phyloP scores from a whole-genome alignment of 306 rosid genomes.

The Acacia acuminata region DNA sequence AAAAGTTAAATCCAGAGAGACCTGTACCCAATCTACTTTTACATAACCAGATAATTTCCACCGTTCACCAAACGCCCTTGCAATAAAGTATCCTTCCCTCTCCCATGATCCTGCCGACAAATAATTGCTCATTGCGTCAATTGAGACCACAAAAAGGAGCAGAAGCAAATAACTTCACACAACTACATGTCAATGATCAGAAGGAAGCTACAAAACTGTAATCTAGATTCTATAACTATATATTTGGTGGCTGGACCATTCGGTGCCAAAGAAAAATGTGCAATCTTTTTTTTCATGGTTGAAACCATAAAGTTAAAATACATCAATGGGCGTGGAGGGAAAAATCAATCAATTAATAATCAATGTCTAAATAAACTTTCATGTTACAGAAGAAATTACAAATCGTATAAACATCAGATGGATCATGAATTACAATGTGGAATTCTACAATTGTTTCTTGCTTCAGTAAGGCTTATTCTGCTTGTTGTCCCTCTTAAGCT shows the following conservation, averaged over 20 bases:
- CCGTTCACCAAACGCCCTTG: not conserved
- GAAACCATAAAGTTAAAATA: conserved; percentile 48
- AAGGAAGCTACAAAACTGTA: not conserved
- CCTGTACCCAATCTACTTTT: too few species aligned
- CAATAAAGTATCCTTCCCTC: not conserved
- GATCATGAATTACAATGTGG: conserved; percentile 56
- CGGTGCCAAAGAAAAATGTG: conserved; percentile 9
- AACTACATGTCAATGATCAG: not conserved
- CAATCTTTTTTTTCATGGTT: conserved; percentile 34
- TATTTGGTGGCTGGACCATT: not conserved
- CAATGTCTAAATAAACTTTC: conserved; percentile 68
- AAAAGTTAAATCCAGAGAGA: too few species aligned
- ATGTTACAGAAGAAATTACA: conserved; percentile 83
- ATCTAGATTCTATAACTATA: not conserved
- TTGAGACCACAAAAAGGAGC: too few species aligned
- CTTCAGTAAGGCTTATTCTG: conserved; percentile 81
- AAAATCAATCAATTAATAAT: conserved; percentile 92
- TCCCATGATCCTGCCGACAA: not conserved
- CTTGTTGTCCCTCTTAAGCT: conserved; percentile 97
- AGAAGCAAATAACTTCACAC: not conserved
- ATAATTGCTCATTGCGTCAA: not conserved
- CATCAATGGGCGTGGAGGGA: conserved; percentile 55
- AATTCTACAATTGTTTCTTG: conserved; percentile 42
- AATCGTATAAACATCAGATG: conserved; percentile 57
- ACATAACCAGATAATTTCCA: not conserved